phyloP scores from a whole-genome alignment of 2,329 filamentous ascomycete genomes.

The Lachnum nothofagi region DNA sequence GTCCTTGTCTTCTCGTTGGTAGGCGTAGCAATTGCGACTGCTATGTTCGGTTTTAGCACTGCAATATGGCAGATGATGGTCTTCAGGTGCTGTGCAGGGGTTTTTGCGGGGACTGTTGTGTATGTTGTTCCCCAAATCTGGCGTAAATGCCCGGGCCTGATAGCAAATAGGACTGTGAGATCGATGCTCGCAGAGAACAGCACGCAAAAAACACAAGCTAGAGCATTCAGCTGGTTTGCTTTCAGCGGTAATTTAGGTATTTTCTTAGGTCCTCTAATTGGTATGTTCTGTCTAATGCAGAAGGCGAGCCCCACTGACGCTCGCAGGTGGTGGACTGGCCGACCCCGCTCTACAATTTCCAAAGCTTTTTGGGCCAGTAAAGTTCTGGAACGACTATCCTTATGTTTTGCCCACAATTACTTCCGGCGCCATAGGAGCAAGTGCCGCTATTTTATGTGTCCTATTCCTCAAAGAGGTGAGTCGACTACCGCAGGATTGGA shows the following conservation, averaged over 20 bases:
- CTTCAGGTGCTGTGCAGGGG: slow-evolving; percentile 64
- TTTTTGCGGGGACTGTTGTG: slow-evolving; percentile 70
- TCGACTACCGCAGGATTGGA: background rate
- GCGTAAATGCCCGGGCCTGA: background rate
- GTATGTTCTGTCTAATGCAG: slow-evolving; percentile 33
- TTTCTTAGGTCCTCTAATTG: slow-evolving; percentile 56
- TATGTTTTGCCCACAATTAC: slow-evolving; percentile 62
- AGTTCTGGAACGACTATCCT: slow-evolving; percentile 59
- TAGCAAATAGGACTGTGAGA: slow-evolving; percentile 48
- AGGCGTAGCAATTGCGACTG: slow-evolving; percentile 57
- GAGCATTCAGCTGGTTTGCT: slow-evolving; percentile 71
- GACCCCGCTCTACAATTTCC: slow-evolving; percentile 63
- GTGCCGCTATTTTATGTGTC: slow-evolving; percentile 45
- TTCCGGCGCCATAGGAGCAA: slow-evolving; percentile 49
- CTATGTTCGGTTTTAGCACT: slow-evolving; percentile 63
- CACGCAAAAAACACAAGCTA: slow-evolving; percentile 64
- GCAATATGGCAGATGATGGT: slow-evolving; percentile 70
- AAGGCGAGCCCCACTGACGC: slow-evolving; percentile 34
- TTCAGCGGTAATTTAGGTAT: slow-evolving; percentile 71
- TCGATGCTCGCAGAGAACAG: slow-evolving; percentile 73
- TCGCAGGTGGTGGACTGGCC: slow-evolving; percentile 59
- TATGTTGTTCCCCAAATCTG: slow-evolving; percentile 30
- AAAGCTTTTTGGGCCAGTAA: slow-evolving; percentile 46
- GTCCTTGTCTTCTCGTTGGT: slow-evolving; percentile 62
- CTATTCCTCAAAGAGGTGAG: slow-evolving; percentile 56